Conservation (phyloP, 257 asterid species). For the Striga asiatica region DNA sequence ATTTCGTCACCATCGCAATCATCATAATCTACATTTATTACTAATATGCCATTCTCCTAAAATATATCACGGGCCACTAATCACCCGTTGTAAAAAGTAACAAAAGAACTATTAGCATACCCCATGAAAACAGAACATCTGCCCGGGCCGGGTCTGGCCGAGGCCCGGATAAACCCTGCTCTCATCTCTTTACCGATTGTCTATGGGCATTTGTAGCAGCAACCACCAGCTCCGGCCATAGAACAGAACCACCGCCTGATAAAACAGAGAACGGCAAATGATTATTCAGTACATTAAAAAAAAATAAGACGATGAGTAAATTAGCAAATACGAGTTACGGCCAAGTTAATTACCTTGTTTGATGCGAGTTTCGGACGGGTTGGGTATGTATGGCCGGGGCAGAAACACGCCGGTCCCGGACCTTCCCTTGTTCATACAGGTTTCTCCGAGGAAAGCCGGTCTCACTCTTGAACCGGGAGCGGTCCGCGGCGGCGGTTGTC, state of each 20-base stretch:
- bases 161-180: no score
- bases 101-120: not conserved
- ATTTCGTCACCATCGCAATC: slow-evolving; percentile 19
- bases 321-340: no score
- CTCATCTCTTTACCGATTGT: no score
- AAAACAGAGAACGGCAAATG: no score
- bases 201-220: no score
- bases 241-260: slow-evolving; percentile 24
- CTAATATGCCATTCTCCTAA: slow-evolving; percentile 10
- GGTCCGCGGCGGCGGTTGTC: no score
- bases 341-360: slow-evolving; percentile 32
- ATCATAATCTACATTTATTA: slow-evolving; percentile 20
- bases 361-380: slow-evolving; percentile 29
- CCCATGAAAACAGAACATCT: no score
- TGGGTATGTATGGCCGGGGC: slow-evolving; percentile 39
- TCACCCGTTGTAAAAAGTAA: not conserved
- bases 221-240: slow-evolving; percentile 57
- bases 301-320: no score
- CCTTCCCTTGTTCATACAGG: slow-evolving; percentile 39
- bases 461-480: slow-evolving; percentile 53
- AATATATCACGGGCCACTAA: no score
- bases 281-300: no score
- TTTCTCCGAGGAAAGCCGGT: slow-evolving; percentile 51
- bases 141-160: no score
- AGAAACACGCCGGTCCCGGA: slow-evolving; percentile 87